A percentile compares a stretch with the other conserved stretches of the same genome.
Conservation (phyloP, 2,329 filamentous ascomycete genomes). For the Clonostachys sp. region DNA sequence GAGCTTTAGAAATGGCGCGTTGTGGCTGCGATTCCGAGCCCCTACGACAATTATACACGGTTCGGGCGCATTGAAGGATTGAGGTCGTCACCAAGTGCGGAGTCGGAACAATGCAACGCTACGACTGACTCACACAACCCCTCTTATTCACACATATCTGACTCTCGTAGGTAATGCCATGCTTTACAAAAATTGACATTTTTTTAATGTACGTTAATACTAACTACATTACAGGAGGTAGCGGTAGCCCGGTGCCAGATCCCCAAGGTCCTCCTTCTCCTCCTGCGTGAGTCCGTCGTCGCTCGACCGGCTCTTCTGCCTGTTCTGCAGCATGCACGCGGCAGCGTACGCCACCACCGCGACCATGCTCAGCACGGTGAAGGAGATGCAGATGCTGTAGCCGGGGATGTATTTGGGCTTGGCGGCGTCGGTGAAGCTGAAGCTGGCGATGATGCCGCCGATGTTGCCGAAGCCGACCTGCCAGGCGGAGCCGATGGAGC, state of each 20-base stretch:
- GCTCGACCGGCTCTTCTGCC: constrained; percentile 28
- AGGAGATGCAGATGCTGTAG: constrained; percentile 73
- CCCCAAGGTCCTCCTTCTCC: constrained; percentile 57
- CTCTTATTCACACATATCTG: no score
- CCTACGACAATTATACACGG: no score
- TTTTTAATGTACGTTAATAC: no score
- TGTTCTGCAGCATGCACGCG: constrained; percentile 57
- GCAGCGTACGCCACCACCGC: constrained; percentile 57
- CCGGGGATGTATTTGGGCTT: constrained; percentile 66
- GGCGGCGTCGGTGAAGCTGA: constrained; percentile 62
- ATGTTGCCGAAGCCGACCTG: constrained; percentile 77
- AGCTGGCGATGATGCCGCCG: constrained; percentile 74
- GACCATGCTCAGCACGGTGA: constrained; percentile 63
- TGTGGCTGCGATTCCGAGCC: no score
- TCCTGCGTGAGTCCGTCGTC: constrained; percentile 52
- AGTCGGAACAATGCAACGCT: no score
- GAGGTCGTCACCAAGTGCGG: no score
- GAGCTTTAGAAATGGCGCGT: no score
- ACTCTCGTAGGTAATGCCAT: no score
- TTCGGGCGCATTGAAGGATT: no score
- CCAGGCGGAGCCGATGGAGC: constrained; percentile 69
- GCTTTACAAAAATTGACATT: no score
- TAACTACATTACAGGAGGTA: constrained; percentile 41
- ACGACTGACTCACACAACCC: no score
- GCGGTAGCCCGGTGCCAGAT: constrained; percentile 55